Conservation (phyloP, 805 yeast genomes). For the Ogataea trehalophila region DNA sequence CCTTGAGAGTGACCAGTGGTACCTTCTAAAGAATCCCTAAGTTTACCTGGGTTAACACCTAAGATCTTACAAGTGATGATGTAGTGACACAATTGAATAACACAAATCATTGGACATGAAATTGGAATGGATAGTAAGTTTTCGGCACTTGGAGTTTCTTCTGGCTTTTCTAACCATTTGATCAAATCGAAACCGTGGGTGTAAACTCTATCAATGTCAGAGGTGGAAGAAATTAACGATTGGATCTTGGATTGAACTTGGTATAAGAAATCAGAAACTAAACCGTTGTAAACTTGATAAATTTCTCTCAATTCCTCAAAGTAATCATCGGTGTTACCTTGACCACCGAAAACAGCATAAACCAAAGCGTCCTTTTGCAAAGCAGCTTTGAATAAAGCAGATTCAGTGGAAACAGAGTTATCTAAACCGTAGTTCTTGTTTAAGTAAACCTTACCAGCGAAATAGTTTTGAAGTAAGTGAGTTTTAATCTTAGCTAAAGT, state of each 20-base stretch:
- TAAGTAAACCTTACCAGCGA: conserved; percentile 33
- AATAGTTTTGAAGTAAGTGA: conserved; percentile 73
- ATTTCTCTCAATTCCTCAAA: conserved; percentile 92
- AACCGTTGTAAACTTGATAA: conserved; percentile 69
- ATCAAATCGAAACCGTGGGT: conserved; percentile 90
- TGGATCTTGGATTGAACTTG: conserved; percentile 67
- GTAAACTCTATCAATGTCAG: conserved; percentile 79
- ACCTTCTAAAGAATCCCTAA: conserved; percentile 63
- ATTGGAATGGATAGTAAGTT: conserved; percentile 88
- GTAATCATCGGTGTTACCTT: conserved; percentile 97
- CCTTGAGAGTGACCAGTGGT: conserved; percentile 91
- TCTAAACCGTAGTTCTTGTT: conserved; percentile 22
- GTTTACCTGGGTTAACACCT: conserved; percentile 86
- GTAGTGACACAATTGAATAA: conserved; percentile 91
- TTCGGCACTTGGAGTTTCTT: conserved; percentile 83
- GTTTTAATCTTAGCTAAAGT: conserved; percentile 64
- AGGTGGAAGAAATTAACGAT: conserved; percentile 61
- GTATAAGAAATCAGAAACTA: conserved; percentile 65
- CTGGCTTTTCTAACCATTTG: conserved; percentile 82
- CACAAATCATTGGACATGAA: conserved; percentile 95
- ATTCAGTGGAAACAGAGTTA: conserved; percentile 10
- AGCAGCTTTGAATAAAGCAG: conserved; percentile 57
- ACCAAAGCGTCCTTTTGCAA: conserved; percentile 53
- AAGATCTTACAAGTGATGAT: conserved; percentile 80
- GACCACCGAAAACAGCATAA: conserved; percentile 95